Base-by-base conservation (phyloP, 805 yeast genomes). In the Candida oleophila region DNA sequence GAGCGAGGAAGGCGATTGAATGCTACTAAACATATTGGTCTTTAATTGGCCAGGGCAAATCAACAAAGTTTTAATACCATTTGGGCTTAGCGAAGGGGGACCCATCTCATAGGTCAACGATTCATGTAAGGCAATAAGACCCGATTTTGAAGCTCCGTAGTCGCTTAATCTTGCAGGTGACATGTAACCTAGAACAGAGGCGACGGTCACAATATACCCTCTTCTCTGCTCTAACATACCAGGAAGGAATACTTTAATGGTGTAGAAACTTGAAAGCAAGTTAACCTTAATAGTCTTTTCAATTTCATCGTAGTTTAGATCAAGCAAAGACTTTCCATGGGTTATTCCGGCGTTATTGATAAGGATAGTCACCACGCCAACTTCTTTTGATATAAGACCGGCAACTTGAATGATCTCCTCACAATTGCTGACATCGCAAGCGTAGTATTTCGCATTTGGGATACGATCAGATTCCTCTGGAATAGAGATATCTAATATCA, bases 111-210 rank as follows among this genome's bases (percentile, higher is more conserved):
- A 81, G 0, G 87, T 80, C 32, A 92, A 66, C 0, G 92, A 82
- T 60, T 88, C 96, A 61, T 91, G 97, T 37, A 90, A 66, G 0
- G 92, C 90, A 44, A 92, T 80, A 22, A 89, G 65, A 0, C 95
- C 97, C 0, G 96, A 84, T 61, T 92, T 92, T 14, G 96, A 80
- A 0, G 97, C 96, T 0, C 96, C 96, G 59, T 92, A 92, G 0
- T 87, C 87, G 39, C 84, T 83, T 47, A 89, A 71, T 19, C 85
- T 73, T 8, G 96, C 91, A 0, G 97, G 97, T 0, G 94, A 77
- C 73, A 87, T 76, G 52, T 85, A 83, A 0, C 97, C 97, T 45
- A 92, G 69, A 0, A 88, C 90, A 0, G 96, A 89, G 0, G 95
- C 89, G 35, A 92, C 72, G 2, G 90, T 87, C 28, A 91, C 82